phyloP scores from a whole-genome alignment of 331 rosid genomes.

The Stylosanthes scabra region DNA sequence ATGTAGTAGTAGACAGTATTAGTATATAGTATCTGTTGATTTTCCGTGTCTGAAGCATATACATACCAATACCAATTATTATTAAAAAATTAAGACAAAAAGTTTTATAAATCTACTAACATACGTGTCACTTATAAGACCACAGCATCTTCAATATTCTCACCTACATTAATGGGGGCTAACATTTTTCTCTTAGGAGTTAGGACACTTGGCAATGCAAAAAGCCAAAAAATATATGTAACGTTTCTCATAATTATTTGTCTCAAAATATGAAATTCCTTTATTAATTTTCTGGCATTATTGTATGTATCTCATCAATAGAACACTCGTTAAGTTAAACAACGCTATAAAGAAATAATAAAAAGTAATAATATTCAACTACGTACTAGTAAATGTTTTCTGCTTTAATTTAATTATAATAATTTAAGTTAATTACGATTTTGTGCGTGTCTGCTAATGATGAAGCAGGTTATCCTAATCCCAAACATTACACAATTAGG shows the following conservation, averaged over 20 bases:
- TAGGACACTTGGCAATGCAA: conserved; percentile 43
- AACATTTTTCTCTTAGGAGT: background rate
- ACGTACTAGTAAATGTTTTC: background rate
- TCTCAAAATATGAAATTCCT: background rate
- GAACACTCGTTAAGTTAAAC: conserved; percentile 31
- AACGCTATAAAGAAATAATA: background rate
- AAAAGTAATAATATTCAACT: background rate
- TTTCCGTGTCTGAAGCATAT: background rate
- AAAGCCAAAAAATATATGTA: no score
- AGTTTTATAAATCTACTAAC: background rate
- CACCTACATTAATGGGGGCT: conserved; percentile 13
- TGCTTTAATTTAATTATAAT: conserved; percentile 1
- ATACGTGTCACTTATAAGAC: conserved; percentile 18
- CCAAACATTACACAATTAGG: conserved; percentile 25
- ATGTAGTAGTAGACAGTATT: no score
- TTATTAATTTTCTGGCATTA: conserved; percentile 10
- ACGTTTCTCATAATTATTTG: conserved; percentile 4
- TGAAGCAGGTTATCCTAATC: conserved; percentile 38
- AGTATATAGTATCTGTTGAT: no score
- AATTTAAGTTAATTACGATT: background rate
- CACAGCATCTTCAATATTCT: conserved; percentile 17
- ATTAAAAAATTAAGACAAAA: background rate
- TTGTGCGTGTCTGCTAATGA: conserved; percentile 30
- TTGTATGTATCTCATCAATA: no score
- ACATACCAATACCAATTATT: no score